phyloP scores from a whole-genome alignment of 139 green algal species.

The Chlamydomonas sp. region DNA sequence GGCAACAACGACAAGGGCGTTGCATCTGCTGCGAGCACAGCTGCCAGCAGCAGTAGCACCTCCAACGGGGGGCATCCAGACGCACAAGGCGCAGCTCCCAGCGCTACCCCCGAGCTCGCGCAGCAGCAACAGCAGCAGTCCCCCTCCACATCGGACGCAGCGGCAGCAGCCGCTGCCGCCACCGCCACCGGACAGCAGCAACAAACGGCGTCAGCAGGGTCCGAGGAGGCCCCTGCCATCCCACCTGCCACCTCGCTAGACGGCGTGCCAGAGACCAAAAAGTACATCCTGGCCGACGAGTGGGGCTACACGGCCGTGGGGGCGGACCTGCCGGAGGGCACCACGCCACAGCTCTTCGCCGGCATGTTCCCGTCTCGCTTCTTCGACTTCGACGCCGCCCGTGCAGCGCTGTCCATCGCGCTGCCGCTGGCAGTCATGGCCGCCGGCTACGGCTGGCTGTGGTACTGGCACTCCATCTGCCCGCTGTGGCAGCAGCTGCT shows the following conservation, averaged over 20 bases:
- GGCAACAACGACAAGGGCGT: no score
- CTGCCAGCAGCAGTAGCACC: no score
- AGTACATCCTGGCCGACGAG: slow-evolving; percentile 42
- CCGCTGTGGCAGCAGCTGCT: slow-evolving; percentile 55
- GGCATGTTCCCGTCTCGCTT: slow-evolving; percentile 11
- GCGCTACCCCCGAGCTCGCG: no score
- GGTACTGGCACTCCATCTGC: slow-evolving; percentile 58
- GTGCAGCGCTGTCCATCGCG: slow-evolving; percentile 2
- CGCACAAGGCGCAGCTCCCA: no score
- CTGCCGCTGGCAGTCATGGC: slow-evolving; percentile 50
- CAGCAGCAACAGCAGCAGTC: background rate
- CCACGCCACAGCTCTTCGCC: background rate
- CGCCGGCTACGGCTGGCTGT: slow-evolving; percentile 53
- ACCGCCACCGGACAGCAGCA: background rate
- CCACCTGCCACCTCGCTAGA: background rate
- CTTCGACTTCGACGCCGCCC: background rate
- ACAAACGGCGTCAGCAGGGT: background rate
- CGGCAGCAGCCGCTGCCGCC: background rate
- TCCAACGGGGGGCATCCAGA: no score
- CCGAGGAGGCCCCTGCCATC: no score
- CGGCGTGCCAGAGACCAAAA: slow-evolving; percentile 21
- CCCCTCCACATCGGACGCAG: background rate
- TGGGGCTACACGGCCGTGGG: slow-evolving; percentile 52
- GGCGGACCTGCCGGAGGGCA: slow-evolving; percentile 33
- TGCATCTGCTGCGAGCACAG: no score